Evolutionary conservation across 805 yeast species (phyloP).

Genomic region (Teunomyces pallodes): DNA sequence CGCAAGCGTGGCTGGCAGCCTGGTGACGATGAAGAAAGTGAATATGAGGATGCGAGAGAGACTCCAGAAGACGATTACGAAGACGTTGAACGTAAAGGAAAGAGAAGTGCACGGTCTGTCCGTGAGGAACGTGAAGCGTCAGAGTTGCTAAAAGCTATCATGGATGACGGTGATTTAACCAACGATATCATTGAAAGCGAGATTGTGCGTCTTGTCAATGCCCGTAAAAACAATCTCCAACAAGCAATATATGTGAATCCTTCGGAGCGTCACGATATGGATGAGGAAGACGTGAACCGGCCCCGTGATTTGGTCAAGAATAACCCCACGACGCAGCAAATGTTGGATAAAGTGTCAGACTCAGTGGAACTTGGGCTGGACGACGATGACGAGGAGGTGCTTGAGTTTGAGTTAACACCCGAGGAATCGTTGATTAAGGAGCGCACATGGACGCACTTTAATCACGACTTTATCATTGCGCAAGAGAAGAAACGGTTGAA

Average conservation of each 20-base stretch:
- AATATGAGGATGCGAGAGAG: not conserved
- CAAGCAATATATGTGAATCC: constrained; percentile 18
- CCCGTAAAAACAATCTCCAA: constrained; percentile 13
- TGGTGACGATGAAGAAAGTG: constrained; percentile 5
- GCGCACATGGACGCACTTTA: constrained; percentile 84
- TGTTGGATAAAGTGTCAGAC: constrained; percentile 53
- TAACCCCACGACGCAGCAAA: constrained; percentile 57
- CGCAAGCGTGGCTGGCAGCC: constrained; percentile 1
- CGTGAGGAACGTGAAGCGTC: constrained; percentile 11
- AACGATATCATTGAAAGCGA: constrained; percentile 24
- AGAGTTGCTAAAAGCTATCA: constrained; percentile 23
- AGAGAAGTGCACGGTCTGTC: not conserved
- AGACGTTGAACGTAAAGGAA: constrained; percentile 8
- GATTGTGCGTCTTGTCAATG: constrained; percentile 16
- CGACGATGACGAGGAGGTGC: constrained; percentile 84
- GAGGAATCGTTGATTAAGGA: constrained; percentile 76
- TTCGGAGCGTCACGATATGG: constrained; percentile 15
- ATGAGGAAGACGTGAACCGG: constrained; percentile 22
- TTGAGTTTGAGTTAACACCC: constrained; percentile 54
- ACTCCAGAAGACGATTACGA: constrained; percentile 1
- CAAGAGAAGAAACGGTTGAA: constrained; percentile 84
- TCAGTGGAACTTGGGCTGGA: constrained; percentile 58
- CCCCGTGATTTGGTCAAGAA: constrained; percentile 49
- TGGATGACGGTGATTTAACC: constrained; percentile 30
- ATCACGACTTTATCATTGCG: constrained; percentile 79